Evolutionary conservation across 2,329 filamentous ascomycete species (phyloP).

Genomic region (Monilinia vaccinii-corymbosi): DNA sequence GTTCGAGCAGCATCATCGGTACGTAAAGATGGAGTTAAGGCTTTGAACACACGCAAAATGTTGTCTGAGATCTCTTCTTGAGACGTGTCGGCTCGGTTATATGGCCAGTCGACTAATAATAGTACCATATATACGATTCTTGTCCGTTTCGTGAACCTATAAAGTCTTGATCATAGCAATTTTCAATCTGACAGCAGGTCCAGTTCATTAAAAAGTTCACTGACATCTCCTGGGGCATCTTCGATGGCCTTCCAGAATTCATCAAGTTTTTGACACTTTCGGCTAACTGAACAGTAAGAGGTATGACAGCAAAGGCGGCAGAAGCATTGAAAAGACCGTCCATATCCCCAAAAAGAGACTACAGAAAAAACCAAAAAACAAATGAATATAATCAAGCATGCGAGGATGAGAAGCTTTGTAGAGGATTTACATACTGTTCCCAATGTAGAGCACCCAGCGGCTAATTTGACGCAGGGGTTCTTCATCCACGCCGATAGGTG

Average conservation of each 20-base stretch:
- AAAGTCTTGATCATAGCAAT: not conserved
- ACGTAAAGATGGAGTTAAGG: not conserved
- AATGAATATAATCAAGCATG: not conserved
- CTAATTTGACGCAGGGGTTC: not conserved
- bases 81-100: not conserved
- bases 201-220: not conserved
- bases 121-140: not conserved
- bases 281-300: not conserved
- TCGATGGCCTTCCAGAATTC: not conserved
- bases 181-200: not conserved
- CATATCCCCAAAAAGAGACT: not conserved
- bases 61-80: not conserved
- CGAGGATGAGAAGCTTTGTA: not conserved
- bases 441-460: not conserved
- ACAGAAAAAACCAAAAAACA: not conserved
- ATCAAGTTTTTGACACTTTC: not conserved
- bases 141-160: not conserved
- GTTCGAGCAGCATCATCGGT: not conserved
- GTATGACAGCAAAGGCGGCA: not conserved
- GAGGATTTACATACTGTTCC: not conserved
- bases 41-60: not conserved
- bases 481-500: not conserved
- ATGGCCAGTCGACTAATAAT: not conserved
- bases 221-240: not conserved
- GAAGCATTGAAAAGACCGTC: slow-evolving; percentile 4